Conservation (phyloP, 129 eudicot species). For the Apium graveolens region DNA sequence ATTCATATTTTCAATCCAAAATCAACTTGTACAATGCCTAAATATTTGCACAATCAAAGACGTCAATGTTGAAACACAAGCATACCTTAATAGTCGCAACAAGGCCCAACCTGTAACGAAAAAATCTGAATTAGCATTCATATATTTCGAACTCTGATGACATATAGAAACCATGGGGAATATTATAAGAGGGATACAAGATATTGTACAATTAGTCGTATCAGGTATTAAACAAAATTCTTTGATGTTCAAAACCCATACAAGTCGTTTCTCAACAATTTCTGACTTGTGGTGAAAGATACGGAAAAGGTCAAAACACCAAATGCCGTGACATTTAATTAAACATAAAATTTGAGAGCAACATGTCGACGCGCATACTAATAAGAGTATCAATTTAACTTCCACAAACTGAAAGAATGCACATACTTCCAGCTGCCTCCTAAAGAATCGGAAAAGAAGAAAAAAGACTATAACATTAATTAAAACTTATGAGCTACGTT, state of each 20-base stretch:
- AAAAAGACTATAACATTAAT: background rate
- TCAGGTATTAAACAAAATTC: background rate
- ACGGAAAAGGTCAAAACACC: background rate
- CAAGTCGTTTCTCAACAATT: background rate
- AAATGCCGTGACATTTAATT: background rate
- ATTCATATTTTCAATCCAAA: background rate
- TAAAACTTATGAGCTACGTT: background rate
- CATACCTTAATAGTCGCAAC: constrained; percentile 86
- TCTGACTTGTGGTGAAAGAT: background rate
- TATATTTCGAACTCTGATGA: background rate
- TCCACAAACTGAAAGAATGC: background rate
- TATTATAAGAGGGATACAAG: background rate
- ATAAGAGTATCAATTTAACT: background rate
- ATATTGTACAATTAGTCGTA: background rate
- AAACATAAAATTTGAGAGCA: background rate
- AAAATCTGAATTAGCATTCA: constrained; percentile 18
- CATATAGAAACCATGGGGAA: background rate
- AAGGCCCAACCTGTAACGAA: constrained; percentile 68
- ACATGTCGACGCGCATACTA: background rate
- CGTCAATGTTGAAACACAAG: background rate
- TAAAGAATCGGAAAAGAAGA: background rate
- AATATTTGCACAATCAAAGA: background rate
- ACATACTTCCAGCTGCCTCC: background rate
- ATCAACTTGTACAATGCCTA: background rate
- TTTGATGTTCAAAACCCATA: background rate